These are phyloP conservation scores for Calonectria hongkongensis DNA, from an alignment of 2,329 filamentous ascomycete genomes.

Conservation along the genomic window DNA sequence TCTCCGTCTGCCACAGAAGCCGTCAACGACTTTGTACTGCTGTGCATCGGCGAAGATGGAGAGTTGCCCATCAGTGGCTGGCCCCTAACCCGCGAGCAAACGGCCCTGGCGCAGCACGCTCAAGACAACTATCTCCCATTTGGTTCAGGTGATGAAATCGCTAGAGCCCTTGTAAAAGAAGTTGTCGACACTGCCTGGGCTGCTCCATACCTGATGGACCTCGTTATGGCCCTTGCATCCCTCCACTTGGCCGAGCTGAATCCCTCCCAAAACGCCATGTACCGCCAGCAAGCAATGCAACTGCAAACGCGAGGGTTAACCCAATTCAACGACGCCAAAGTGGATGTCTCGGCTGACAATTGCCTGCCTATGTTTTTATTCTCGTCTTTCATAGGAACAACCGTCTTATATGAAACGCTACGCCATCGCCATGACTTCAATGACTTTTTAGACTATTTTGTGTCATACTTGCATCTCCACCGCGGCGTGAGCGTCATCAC, in stretches of 20 bases:
- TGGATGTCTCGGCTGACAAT: neutral
- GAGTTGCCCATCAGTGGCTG: constrained; percentile 12
- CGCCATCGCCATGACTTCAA: constrained; percentile 21
- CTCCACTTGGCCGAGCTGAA: constrained; percentile 30
- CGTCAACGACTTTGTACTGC: constrained; percentile 23
- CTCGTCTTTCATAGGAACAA: constrained; percentile 24
- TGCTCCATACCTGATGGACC: constrained; percentile 29
- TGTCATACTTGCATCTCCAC: constrained; percentile 23
- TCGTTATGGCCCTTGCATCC: constrained; percentile 11
- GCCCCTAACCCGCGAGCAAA: constrained; percentile 29
- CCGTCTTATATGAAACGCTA: constrained; percentile 13
- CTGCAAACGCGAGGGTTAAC: constrained; percentile 27
- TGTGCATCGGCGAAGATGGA: neutral
- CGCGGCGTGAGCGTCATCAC: constrained; percentile 20
- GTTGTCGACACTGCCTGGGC: constrained; percentile 24
- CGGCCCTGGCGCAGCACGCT: constrained; percentile 24
- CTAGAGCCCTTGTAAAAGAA: neutral
- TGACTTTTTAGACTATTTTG: constrained; percentile 23
- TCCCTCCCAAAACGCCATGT: neutral
- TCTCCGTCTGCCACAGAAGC: constrained; percentile 9
- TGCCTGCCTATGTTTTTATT: constrained; percentile 33
- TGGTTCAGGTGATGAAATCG: neutral
- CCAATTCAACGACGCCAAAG: constrained; percentile 27
- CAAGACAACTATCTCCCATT: constrained; percentile 9
- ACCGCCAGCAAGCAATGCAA: constrained; percentile 36